Evolutionary conservation across 495 filamentous ascomycete species (phyloP).

Genomic region (Hypoxylon crocopeplum): DNA sequence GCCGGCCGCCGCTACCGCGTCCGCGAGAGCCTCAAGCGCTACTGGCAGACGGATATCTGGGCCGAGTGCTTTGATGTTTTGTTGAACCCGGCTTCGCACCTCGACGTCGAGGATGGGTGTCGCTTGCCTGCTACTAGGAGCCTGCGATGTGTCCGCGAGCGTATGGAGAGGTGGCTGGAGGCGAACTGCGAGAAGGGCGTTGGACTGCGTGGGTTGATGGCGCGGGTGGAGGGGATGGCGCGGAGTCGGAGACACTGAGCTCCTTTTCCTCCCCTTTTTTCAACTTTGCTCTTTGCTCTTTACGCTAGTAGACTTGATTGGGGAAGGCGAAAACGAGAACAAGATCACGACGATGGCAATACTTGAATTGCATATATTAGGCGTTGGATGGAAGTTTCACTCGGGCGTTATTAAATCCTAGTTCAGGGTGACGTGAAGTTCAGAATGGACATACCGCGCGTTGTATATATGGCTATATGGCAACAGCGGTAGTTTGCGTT

Average conservation of each 20-base stretch:
- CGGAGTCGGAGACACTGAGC: constrained; percentile 38
- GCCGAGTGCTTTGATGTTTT: constrained; percentile 80
- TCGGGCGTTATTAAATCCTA: no score
- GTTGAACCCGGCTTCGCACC: constrained; percentile 74
- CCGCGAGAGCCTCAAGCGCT: constrained; percentile 81
- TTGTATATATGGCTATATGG: background rate
- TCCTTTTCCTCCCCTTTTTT: background rate
- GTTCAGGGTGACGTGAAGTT: no score
- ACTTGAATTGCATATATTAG: constrained; percentile 2
- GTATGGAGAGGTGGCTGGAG: constrained; percentile 87
- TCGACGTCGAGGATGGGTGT: constrained; percentile 64
- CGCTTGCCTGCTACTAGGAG: constrained; percentile 71
- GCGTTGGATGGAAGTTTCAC: background rate
- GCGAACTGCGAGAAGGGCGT: constrained; percentile 81
- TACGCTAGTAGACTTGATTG: background rate
- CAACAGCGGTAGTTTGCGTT: no score
- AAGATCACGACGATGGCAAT: background rate
- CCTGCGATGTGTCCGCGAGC: constrained; percentile 69
- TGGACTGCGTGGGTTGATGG: constrained; percentile 73
- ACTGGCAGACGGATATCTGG: constrained; percentile 97
- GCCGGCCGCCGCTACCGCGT: constrained; percentile 67
- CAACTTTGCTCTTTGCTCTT: constrained; percentile 1
- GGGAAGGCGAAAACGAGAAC: background rate
- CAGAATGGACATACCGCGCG: background rate
- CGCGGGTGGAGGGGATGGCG: constrained; percentile 67